Conservation (phyloP, 306 rosid genomes). For the Albizia julibrissin region DNA sequence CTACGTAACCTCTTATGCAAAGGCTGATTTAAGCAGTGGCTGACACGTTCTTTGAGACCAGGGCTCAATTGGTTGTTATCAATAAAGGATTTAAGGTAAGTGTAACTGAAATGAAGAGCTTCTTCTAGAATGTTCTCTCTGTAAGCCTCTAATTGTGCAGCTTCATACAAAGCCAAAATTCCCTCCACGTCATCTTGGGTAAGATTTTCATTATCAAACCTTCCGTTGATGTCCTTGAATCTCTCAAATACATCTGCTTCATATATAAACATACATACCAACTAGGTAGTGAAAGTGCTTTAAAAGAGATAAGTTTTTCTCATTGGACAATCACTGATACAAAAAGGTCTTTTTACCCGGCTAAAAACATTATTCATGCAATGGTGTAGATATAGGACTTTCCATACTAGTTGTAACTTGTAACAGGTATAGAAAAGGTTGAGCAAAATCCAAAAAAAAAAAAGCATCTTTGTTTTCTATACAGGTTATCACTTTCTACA, state of each 20-base stretch:
- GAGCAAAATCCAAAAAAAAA: background rate
- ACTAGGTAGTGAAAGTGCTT: background rate
- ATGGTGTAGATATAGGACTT: no score
- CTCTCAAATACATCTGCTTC: background rate
- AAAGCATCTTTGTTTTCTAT: background rate
- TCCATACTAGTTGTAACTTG: no score
- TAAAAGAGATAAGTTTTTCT: background rate
- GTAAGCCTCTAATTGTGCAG: constrained; percentile 36
- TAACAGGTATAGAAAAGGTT: no score
- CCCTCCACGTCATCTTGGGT: constrained; percentile 28
- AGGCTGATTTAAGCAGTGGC: constrained; percentile 15
- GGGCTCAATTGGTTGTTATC: background rate
- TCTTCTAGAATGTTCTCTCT: constrained; percentile 44
- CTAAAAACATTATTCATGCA: no score
- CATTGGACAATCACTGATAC: no score
- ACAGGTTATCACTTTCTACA: no score
- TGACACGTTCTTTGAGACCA: background rate
- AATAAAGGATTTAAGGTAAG: background rate
- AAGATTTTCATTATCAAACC: background rate
- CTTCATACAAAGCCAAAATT: constrained; percentile 54
- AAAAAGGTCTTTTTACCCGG: no score
- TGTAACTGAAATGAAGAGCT: constrained; percentile 36
- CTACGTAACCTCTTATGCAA: constrained; percentile 40
- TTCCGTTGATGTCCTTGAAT: constrained; percentile 37
- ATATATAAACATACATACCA: background rate